A percentile compares a stretch with the other conserved stretches of the same genome.
These are phyloP conservation scores for Urostyla sp. DNA, from an alignment of 73 alveolate genomes.

Conservation along the genomic window DNA sequence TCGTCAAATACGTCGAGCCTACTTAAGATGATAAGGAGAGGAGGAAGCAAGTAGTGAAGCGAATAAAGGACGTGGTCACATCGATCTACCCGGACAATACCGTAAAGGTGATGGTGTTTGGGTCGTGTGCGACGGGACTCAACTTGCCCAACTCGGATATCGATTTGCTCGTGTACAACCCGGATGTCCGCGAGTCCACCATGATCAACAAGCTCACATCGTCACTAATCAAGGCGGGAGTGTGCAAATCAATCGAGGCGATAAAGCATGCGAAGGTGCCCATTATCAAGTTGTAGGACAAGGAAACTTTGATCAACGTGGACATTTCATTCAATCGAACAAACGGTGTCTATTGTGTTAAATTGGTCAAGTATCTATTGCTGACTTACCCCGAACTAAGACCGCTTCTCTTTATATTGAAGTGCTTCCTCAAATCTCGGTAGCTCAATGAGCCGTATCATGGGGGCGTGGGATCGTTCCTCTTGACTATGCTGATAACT, in stretches of 20 bases:
- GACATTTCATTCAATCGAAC: conserved; percentile 92
- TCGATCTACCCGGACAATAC: conserved; percentile 55
- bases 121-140: conserved; percentile 93
- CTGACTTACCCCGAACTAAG: conserved; percentile 86
- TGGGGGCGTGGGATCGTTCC: conserved; percentile 97
- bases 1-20: conserved; percentile 87
- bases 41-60: conserved; percentile 71
- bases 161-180: conserved; percentile 84
- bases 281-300: conserved; percentile 85
- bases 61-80: conserved; percentile 64
- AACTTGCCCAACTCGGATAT: conserved; percentile 96
- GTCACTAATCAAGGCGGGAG: not conserved
- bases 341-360: conserved; percentile 86
- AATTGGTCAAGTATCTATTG: conserved; percentile 77
- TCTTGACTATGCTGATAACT: conserved; percentile 83
- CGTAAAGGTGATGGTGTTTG: conserved; percentile 86
- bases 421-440: conserved; percentile 89
- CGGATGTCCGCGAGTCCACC: not conserved
- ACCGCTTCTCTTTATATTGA: conserved; percentile 82
- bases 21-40: conserved; percentile 74
- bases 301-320: conserved; percentile 74
- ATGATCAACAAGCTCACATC: conserved; percentile 26
- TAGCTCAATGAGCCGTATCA: conserved; percentile 91
- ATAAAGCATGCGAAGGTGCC: conserved; percentile 95
- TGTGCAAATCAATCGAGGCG: conserved; percentile 45